A percentile compares a stretch with the other conserved stretches of the same genome.
Evolutionary conservation across 2,329 filamentous ascomycete species (phyloP).

Genomic region (Aspergillus niger): DNA sequence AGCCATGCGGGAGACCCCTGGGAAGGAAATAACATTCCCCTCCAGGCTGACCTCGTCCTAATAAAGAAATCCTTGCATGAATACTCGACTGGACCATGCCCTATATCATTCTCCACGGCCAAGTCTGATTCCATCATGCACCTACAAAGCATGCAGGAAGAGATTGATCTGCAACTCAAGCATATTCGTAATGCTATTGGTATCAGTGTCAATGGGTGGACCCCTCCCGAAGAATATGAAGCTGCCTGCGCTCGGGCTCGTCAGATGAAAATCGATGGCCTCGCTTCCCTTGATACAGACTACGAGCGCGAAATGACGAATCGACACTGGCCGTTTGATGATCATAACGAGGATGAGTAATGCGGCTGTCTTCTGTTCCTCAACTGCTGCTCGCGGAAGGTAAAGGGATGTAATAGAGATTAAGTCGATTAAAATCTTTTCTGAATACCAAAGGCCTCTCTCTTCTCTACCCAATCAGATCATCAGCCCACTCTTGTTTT

Average conservation of each 20-base stretch:
- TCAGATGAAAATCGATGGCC: conserved; percentile 11
- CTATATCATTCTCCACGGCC: conserved; percentile 14
- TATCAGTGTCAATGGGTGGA: conserved; percentile 20
- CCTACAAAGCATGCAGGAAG: conserved; percentile 13
- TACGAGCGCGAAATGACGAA: conserved; percentile 12
- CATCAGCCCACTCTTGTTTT: too few relatives aligned
- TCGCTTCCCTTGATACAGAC: conserved; percentile 13
- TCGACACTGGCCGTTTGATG: conserved; percentile 22
- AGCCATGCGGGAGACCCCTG: conserved; percentile 8
- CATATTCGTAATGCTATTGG: conserved; percentile 13
- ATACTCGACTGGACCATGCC: conserved; percentile 11
- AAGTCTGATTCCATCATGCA: conserved; percentile 7
- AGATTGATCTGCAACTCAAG: conserved; percentile 18
- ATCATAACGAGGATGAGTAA: conserved; percentile 18
- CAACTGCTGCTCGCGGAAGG: not conserved
- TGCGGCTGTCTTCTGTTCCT: not conserved
- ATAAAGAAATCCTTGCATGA: conserved; percentile 6
- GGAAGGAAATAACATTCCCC: conserved; percentile 11
- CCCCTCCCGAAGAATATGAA: conserved; percentile 15
- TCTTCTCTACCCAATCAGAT: too few relatives aligned
- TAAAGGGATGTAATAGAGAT: too few relatives aligned
- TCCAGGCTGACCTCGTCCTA: not conserved
- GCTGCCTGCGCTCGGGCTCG: conserved; percentile 10
- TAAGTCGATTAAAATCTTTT: too few relatives aligned
- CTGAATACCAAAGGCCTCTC: too few relatives aligned